These are phyloP conservation scores for Candida broadrunensis DNA, from an alignment of 805 yeast species.

Conservation along the genomic window DNA sequence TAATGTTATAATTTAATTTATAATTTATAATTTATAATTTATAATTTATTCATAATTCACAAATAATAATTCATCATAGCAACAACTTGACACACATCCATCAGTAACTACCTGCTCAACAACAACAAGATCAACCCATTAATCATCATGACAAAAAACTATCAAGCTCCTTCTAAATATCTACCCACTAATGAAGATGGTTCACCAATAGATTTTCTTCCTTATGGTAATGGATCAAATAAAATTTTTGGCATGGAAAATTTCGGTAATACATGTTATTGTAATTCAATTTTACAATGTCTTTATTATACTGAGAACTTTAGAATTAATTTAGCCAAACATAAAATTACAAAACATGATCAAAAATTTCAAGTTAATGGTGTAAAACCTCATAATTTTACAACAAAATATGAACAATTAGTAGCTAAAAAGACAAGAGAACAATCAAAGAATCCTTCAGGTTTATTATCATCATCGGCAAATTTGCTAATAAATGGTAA, in stretches of 20 bases:
- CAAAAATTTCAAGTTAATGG: conserved; percentile 28
- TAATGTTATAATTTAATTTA: too few species aligned
- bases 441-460: conserved; percentile 12
- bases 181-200: neutral
- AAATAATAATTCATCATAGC: too few species aligned
- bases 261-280: conserved; percentile 90
- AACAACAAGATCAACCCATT: too few species aligned
- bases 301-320: conserved; percentile 72
- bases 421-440: conserved; percentile 34
- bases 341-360: conserved; percentile 29
- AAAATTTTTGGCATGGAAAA: conserved; percentile 81
- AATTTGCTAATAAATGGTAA: neutral
- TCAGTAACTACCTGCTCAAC: too few species aligned
- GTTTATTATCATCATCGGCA: neutral
- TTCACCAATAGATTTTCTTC: conserved; percentile 2
- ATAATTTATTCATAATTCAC: too few species aligned
- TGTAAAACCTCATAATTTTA: conserved; percentile 30
- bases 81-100: too few species aligned
- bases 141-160: neutral
- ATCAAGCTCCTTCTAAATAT: neutral
- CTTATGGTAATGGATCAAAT: conserved; percentile 59
- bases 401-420: conserved; percentile 38
- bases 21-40: too few species aligned
- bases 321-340: conserved; percentile 39
- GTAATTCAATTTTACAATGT: conserved; percentile 89